Base-by-base conservation (phyloP, 2,329 filamentous ascomycete species). In the Microdochium trichocladiopsis region DNA sequence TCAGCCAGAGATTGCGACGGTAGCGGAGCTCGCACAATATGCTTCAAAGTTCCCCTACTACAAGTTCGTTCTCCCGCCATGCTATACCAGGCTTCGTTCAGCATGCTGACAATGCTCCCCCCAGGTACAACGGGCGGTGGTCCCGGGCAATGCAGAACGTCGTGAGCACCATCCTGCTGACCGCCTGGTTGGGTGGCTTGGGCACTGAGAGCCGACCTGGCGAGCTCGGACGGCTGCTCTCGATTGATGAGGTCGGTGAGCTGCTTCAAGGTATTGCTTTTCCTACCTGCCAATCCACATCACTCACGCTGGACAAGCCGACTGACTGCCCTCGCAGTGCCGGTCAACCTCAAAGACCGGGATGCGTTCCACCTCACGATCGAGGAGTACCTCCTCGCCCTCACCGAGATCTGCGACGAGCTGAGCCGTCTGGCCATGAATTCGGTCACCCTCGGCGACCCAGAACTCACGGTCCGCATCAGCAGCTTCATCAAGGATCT, bases 301-400 rank as follows among this genome's bases (percentile, higher is more conserved):
- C 12, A 51, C 14, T 18, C 53, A 22, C 41, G n/a, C 43, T 18
- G 49, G 11, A 4, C 28, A 47, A 47, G 37, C n/a, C 9, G 33
- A 8, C 50, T 55, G 25, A 52, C 56, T 50, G 60, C 18, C 51
- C 48, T 31, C 25, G 10, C 58, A 92, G 92, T 96, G 11, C 92
- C 91, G 12, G 87, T 94, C 57, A 96, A 96, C 66, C 79, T 96
- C 63, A 95, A 95, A 69, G 87, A 93, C 63, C 77, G 81, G 56
- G 93, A 97, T 67, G 82, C 84, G 50, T 99, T 99, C 78, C 94
- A 99, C 69, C 78, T 99, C 62, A 95, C 91, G 45, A 93, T 97
- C 62, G 94, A 99, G 71, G 94, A 99, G 72, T 99, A 99, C 70
- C 84, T 99, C 23, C 85, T 95, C 54, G 86, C 90, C 14, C 78